Base-by-base conservation (phyloP, 495 filamentous ascomycete species). In the Aspergillus sclerotiicarbonarius region DNA sequence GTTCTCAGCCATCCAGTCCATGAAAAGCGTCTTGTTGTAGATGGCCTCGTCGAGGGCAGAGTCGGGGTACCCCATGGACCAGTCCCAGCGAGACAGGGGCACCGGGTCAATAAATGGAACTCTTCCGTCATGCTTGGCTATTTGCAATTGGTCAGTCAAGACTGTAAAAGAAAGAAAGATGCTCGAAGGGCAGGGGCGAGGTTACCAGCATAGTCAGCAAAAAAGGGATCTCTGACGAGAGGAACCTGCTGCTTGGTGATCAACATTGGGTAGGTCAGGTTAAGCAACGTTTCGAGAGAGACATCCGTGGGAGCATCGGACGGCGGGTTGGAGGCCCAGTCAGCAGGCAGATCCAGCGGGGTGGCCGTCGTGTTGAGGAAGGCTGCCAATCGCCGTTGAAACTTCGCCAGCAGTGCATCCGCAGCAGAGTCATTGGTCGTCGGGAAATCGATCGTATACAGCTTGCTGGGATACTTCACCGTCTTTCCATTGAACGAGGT, bases 81-180 rank as follows among this genome's bases (percentile, higher is more conserved):
- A 87, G 0, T 68, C 71, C 84, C 84, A 89, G 6, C 85, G 79
- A 2, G 71, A 58, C 4, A 84, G 59, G 0, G 85, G 84, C 0
- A 65, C 71, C 0, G 82, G 83, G 63, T 85, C 75, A 20, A 86
- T 66, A 47, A 84, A 85, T 0, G 82, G 83, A 1, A 53, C 61
- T 30, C 79, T 75, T 20, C 77, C 80, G 25, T 71, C 68, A 54
- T 82, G 62, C 8, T 70, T 64, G 10, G 51, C 51, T 54, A 43
- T 12, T 18, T 30, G 1, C 20, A 12, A 12, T 15, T 45, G 19
- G 21, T 25, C 21, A 47, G 8, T 20, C 21, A 4, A 18, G 1
- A 1, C 4, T 47, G 44, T 47, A 35, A 35, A 3, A 12, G n/a
- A 2, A 16, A 2, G 44, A 16, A 9, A 41, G 9, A 30, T 54